phyloP scores from a whole-genome alignment of 208 protist species.

The Borovskyia barvae region DNA sequence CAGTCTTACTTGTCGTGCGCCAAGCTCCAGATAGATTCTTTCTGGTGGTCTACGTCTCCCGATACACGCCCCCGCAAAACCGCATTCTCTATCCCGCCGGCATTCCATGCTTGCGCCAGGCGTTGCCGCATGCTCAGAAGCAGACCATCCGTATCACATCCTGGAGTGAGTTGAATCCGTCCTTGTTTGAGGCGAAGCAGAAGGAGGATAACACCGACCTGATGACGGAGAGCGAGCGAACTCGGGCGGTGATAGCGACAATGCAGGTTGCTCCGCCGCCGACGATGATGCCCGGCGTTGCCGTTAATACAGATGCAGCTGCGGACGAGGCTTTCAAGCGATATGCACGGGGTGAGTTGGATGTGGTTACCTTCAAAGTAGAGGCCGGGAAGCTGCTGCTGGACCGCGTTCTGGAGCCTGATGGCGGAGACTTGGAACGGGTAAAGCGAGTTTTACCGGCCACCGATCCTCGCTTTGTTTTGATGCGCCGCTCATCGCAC shows the following conservation, averaged over 20 bases:
- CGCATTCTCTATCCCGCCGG: slow-evolving; percentile 70
- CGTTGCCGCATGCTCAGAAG: slow-evolving; percentile 24
- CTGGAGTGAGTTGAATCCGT: slow-evolving; percentile 33
- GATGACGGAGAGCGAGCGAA: slow-evolving; percentile 74
- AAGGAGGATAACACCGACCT: slow-evolving; percentile 36
- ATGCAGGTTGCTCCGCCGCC: slow-evolving; percentile 70
- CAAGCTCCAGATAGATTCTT: slow-evolving; percentile 22
- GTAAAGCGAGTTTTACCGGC: slow-evolving; percentile 30
- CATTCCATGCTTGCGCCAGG: slow-evolving; percentile 19
- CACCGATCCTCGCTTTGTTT: slow-evolving; percentile 33
- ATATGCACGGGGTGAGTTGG: slow-evolving; percentile 31
- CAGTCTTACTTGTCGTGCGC: slow-evolving; percentile 50
- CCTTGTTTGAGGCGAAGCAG: slow-evolving; percentile 44
- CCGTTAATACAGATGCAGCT: slow-evolving; percentile 36
- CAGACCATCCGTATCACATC: slow-evolving; percentile 32
- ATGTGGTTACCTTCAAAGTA: slow-evolving; percentile 48
- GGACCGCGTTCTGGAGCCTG: slow-evolving; percentile 9
- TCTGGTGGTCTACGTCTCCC: slow-evolving; percentile 54
- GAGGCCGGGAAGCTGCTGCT: slow-evolving; percentile 22
- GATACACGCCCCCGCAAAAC: slow-evolving; percentile 45
- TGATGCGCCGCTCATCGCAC: slow-evolving; percentile 28
- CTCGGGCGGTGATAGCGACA: slow-evolving; percentile 39
- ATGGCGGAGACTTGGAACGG: slow-evolving; percentile 12
- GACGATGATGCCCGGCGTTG: slow-evolving; percentile 53
- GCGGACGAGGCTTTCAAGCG: slow-evolving; percentile 34